Percentiles rank a stretch among this genome's conserved stretches.
phyloP scores from a whole-genome alignment of 108 stramenopile species.

The Pseudonitzschia multistriata region DNA sequence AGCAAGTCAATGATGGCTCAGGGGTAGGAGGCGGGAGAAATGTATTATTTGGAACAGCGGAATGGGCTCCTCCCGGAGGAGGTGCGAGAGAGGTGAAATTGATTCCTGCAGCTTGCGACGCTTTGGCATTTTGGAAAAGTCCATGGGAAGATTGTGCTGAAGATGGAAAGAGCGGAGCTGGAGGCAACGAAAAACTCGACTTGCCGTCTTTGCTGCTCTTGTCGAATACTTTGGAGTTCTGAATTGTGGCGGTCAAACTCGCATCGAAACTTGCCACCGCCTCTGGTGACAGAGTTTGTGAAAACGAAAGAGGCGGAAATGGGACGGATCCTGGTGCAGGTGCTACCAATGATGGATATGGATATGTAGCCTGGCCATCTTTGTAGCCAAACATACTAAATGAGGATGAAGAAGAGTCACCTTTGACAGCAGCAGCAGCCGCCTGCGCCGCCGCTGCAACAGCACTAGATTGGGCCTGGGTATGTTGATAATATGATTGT shows the following conservation, averaged over 20 bases:
- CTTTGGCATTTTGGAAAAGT: constrained; percentile 27
- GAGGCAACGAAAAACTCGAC: constrained; percentile 36
- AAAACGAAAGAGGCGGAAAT: constrained; percentile 58
- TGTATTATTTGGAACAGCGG: constrained; percentile 46
- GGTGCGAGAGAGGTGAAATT: constrained; percentile 54
- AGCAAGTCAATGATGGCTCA: constrained; percentile 27
- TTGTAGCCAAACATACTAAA: constrained; percentile 26
- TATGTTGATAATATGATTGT: constrained; percentile 51
- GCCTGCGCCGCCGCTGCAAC: constrained; percentile 51
- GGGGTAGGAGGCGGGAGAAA: constrained; percentile 65
- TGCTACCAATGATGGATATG: constrained; percentile 39
- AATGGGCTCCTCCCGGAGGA: constrained; percentile 51
- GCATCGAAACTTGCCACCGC: constrained; percentile 61
- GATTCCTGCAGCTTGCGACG: constrained; percentile 42
- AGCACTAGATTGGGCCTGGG: constrained; percentile 36
- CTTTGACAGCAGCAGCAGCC: constrained; percentile 46
- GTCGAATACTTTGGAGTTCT: constrained; percentile 32
- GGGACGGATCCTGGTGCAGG: constrained; percentile 53
- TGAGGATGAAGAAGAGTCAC: constrained; percentile 20
- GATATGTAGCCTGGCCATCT: constrained; percentile 28
- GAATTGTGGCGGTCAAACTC: constrained; percentile 47
- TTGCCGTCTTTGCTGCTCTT: constrained; percentile 19
- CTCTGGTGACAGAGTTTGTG: constrained; percentile 51
- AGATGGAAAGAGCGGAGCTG: constrained; percentile 40
- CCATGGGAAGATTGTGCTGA: constrained; percentile 19